Evolutionary conservation across 1,284 basidiomycete species (phyloP).

Genomic region (Schizophyllum amplum): DNA sequence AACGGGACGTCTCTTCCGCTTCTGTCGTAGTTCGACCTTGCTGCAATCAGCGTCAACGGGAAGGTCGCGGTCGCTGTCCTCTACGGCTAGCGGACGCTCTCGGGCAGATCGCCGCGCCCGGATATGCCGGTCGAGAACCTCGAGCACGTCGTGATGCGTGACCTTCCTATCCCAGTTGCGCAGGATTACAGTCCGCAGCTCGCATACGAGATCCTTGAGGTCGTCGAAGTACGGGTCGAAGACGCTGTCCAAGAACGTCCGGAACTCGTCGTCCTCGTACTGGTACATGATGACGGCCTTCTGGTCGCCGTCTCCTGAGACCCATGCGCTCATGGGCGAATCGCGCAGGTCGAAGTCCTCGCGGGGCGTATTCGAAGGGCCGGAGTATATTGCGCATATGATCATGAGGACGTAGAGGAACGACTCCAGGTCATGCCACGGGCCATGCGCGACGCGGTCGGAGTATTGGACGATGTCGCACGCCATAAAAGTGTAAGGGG

Average conservation of each 20-base stretch:
- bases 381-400: slow-evolving; percentile 5
- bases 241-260: background rate
- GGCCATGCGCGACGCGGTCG: slow-evolving; percentile 2
- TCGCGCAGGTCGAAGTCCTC: slow-evolving; percentile 4
- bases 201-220: slow-evolving; percentile 3
- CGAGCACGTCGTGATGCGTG: no score
- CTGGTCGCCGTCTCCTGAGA: background rate
- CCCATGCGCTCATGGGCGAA: background rate
- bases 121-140: no score
- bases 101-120: no score
- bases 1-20: no score
- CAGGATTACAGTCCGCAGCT: no score
- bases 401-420: slow-evolving; percentile 9
- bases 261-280: background rate
- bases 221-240: slow-evolving; percentile 9
- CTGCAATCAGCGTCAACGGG: no score
- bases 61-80: no score
- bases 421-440: slow-evolving; percentile 7
- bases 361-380: slow-evolving; percentile 1
- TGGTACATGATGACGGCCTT: background rate
- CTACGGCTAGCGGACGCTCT: no score
- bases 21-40: no score
- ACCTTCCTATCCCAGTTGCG: no score
- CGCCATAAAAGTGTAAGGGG: slow-evolving; percentile 11
- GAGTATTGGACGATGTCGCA: slow-evolving; percentile 2